Conservation (phyloP, 768 basidiomycete species). For the Trametes elegans region DNA sequence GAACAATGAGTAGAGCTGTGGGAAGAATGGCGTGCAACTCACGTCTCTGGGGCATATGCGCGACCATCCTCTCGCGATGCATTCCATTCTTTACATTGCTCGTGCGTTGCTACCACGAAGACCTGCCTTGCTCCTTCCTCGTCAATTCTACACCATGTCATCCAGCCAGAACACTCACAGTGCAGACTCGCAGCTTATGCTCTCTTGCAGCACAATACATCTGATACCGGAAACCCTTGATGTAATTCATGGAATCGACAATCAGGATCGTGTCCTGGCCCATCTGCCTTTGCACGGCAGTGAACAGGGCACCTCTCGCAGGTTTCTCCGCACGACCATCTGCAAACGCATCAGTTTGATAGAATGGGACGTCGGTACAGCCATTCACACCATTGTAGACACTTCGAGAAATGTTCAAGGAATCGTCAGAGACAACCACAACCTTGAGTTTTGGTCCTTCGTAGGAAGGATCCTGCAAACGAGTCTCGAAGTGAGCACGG, state of each 20-base stretch:
- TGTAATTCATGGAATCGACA: conserved; percentile 91
- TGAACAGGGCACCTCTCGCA: conserved; percentile 79
- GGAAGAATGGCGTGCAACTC: conserved; percentile 9
- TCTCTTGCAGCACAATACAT: conserved; percentile 96
- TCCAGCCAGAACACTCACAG: conserved; percentile 52
- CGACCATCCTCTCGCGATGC: conserved; percentile 41
- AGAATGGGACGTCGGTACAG: background rate
- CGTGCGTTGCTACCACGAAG: conserved; percentile 71
- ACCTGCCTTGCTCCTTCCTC: conserved; percentile 46
- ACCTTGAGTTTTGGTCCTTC: conserved; percentile 48
- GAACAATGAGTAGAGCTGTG: conserved; percentile 6
- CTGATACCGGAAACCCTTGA: conserved; percentile 98
- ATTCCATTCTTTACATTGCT: conserved; percentile 81
- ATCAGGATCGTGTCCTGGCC: conserved; percentile 76
- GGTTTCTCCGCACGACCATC: conserved; percentile 85
- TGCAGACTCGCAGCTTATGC: conserved; percentile 79
- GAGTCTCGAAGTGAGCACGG: conserved; percentile 48
- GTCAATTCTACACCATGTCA: background rate
- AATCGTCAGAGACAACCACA: conserved; percentile 69
- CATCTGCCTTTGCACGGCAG: conserved; percentile 76
- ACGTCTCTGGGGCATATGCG: conserved; percentile 75
- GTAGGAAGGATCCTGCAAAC: conserved; percentile 49
- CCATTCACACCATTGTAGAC: conserved; percentile 68
- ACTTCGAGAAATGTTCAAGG: conserved; percentile 56
- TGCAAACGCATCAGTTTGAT: conserved; percentile 28